Base-by-base conservation (phyloP, 176 grass and related monocot genomes). In the Dactylis glomerata region DNA sequence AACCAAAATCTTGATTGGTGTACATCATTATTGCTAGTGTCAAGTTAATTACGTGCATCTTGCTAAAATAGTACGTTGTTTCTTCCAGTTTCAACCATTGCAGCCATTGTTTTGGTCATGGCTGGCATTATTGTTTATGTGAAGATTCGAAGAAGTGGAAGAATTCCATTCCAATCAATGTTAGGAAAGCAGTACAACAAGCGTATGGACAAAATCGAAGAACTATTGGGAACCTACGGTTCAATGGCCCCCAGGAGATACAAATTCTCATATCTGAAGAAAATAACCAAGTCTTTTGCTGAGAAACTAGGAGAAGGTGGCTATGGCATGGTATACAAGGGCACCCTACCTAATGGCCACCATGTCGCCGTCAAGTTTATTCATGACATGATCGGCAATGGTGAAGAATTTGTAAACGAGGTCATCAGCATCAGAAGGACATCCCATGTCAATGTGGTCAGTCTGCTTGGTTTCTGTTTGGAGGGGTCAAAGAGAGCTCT, bases 201-300 rank as follows among this genome's bases (percentile, higher is more conserved):
- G 3, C 13, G 4, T 16, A 45, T 38, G 10, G 81, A 82, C 6
- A 59, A 59, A 10, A 73, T 73, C 28, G 68, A 82, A 82, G 36
- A 82, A 27, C 10, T 73, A n/a, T 12, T 82, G 12, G 24, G 8
- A 1, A 82, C n/a, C 50, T 73, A 82, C 19, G 81, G 67, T 9
- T 73, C 67, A 22, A 37, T 82, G 27, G 81, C 81, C 11, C 81
- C 81, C 36, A 82, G 10, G 81, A 73, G 81, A 57, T 82, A 73
- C 51, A 73, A 59, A 69, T 73, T 73, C 51, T 59, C 81, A 58
- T 22, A 73, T 19, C 24, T 82, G 10, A 82, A 73, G 51, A 55
- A 83, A 50, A 73, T 83, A 22, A 83, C 68, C 5, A 56, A 70
- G 33, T 59, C 68, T 59, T 83, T 83, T 14, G 70, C 36, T 24